Evolutionary conservation across 1,284 basidiomycete genomes (phyloP).

Genomic region (Trichosporon sp.): DNA sequence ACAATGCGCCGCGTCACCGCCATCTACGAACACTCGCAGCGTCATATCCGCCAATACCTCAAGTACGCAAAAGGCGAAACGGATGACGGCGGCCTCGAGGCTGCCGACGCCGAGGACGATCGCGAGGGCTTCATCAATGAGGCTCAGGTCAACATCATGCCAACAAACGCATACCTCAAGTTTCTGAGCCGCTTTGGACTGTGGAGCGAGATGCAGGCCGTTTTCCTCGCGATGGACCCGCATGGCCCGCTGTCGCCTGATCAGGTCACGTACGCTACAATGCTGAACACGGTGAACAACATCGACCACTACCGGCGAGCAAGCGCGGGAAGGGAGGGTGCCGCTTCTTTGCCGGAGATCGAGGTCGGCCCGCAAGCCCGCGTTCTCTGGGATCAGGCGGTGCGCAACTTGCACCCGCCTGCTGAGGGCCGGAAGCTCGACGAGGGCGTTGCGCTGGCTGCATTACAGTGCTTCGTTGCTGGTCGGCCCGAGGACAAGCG

Average conservation of each 20-base stretch:
- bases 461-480: constrained; percentile 23
- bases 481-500: constrained; percentile 31
- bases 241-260: constrained; percentile 35
- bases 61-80: neutral
- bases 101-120: neutral
- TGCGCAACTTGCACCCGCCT: constrained; percentile 20
- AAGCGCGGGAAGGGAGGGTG: neutral
- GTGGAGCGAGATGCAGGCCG: constrained; percentile 37
- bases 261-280: constrained; percentile 34
- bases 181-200: constrained; percentile 35
- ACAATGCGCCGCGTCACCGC: constrained; percentile 35
- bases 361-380: constrained; percentile 21
- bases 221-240: constrained; percentile 33
- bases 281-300: constrained; percentile 26
- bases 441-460: constrained; percentile 25
- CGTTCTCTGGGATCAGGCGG: constrained; percentile 31
- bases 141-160: constrained; percentile 24
- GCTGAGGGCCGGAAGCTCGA: constrained; percentile 23
- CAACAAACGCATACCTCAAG: constrained; percentile 45
- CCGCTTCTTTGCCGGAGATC: neutral
- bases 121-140: neutral
- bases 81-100: neutral
- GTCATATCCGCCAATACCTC: constrained; percentile 19
- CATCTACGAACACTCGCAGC: constrained; percentile 38
- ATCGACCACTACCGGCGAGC: constrained; percentile 11